Conservation (phyloP, 2,329 filamentous ascomycete species). For the Ophiostoma angusticollis region DNA sequence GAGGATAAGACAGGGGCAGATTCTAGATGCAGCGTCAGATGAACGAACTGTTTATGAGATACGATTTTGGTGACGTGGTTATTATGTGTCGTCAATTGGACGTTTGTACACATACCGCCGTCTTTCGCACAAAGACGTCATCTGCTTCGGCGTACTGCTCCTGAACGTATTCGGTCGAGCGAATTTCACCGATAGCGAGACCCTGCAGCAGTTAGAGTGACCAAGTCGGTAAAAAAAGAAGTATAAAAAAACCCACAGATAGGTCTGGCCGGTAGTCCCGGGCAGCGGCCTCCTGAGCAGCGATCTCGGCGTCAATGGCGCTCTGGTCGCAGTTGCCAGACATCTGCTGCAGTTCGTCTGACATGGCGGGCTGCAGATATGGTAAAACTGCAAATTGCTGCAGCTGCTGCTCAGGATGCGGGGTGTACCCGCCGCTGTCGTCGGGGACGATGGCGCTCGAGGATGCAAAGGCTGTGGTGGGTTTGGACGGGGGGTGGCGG, state of each 20-base stretch:
- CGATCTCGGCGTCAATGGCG: conserved; percentile 29
- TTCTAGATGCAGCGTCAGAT: conserved; percentile 35
- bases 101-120: conserved; percentile 46
- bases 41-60: too few relatives aligned
- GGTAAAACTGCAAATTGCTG: conserved; percentile 1
- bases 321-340: conserved; percentile 1
- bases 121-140: conserved; percentile 74
- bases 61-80: neutral
- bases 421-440: neutral
- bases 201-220: conserved; percentile 42
- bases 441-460: conserved; percentile 1
- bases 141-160: conserved; percentile 84
- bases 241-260: conserved; percentile 30
- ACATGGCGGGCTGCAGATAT: conserved; percentile 1
- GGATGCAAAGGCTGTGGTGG: neutral
- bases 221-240: neutral
- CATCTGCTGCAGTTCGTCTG: neutral
- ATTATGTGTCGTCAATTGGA: neutral
- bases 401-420: neutral
- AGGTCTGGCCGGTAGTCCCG: conserved; percentile 45
- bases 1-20: conserved; percentile 70
- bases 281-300: conserved; percentile 48
- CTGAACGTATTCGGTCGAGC: conserved; percentile 63
- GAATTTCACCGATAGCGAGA: conserved; percentile 66
- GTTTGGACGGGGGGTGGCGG: neutral